Base-by-base conservation (phyloP, 768 basidiomycete species). In the Boletus reticulatus region DNA sequence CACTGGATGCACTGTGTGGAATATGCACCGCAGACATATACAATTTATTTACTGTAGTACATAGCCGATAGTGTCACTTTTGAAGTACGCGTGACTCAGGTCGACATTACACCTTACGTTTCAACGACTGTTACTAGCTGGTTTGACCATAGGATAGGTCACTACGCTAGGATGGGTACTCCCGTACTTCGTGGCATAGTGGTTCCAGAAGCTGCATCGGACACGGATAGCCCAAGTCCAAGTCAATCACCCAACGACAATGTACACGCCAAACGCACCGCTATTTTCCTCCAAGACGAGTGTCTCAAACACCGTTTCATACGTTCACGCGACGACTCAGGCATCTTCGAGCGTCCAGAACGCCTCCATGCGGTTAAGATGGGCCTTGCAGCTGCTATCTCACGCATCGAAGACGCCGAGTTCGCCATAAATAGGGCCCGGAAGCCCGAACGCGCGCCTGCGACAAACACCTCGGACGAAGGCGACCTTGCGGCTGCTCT, bases 291-390 rank as follows among this genome's bases (percentile, higher is more conserved):
- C 13, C 92, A 93, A 71, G 84, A 88, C 54, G 80, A 83, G 16
- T 92, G 91, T 66, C 77, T 84, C 17, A 75, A 83, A 55, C 91
- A 93, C 65, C 80, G 75, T 46, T 96, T 85, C 64, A 92, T 94
- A 51, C 86, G 94, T 16, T 84, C 85, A 16, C 78, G 81, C 48
- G 87, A 92, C 62, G 76, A 77, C 0, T 91, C 89, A 2, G 76
- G 78, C 43, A 86, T 97, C 50, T 84, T 95, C n/a, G 96, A 98
- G 68, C 80, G 92, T 11, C 95, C 95, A 0, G 91, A 97, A 67
- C 84, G 96, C 22, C 75, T 98, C 27, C 82, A 87, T 47, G 94
- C 94, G 0, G 84, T 98, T 48, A 84, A 86, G 60, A 65, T 90
- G 6, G 96, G 95, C 2, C 77, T 97, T 9, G 80, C 93, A 3